Conservation (phyloP, 2,329 filamentous ascomycete genomes). For the Arachnomyces sp. region DNA sequence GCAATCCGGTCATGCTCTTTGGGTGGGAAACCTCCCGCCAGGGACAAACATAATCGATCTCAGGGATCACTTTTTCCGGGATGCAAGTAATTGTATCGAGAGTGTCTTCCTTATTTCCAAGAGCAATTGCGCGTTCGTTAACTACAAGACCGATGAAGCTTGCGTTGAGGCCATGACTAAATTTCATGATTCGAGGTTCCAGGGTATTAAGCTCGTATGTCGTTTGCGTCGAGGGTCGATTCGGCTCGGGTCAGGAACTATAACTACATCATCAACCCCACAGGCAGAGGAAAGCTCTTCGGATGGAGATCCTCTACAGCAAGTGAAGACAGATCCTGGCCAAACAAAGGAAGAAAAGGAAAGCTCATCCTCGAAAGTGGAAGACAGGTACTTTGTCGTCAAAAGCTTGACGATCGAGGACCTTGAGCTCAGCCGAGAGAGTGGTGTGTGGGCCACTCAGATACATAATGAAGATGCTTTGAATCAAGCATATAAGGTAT, state of each 20-base stretch:
- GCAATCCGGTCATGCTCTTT: constrained; percentile 77
- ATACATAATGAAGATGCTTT: constrained; percentile 81
- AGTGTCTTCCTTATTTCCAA: constrained; percentile 93
- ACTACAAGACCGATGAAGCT: constrained; percentile 73
- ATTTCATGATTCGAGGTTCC: constrained; percentile 85
- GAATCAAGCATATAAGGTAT: constrained; percentile 75
- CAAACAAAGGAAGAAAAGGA: constrained; percentile 4
- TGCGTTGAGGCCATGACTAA: constrained; percentile 71
- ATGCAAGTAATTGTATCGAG: constrained; percentile 67
- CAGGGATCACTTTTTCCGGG: constrained; percentile 83
- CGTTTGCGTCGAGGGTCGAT: constrained; percentile 59
- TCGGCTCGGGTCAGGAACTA: constrained; percentile 23
- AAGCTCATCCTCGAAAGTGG: constrained; percentile 30
- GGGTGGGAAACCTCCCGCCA: constrained; percentile 89
- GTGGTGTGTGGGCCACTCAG: constrained; percentile 89
- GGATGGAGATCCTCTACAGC: constrained; percentile 8
- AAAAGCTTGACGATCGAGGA: constrained; percentile 91
- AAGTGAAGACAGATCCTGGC: too few species aligned
- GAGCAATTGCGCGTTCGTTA: constrained; percentile 95
- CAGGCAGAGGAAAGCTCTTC: constrained; percentile 44
- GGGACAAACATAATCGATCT: constrained; percentile 72
- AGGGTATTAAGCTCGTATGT: constrained; percentile 78
- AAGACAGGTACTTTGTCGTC: constrained; percentile 81
- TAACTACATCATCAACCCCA: constrained; percentile 41
- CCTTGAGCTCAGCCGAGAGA: constrained; percentile 77